phyloP scores from a whole-genome alignment of 2,329 filamentous ascomycete species.

The Metarhizium sp. region DNA sequence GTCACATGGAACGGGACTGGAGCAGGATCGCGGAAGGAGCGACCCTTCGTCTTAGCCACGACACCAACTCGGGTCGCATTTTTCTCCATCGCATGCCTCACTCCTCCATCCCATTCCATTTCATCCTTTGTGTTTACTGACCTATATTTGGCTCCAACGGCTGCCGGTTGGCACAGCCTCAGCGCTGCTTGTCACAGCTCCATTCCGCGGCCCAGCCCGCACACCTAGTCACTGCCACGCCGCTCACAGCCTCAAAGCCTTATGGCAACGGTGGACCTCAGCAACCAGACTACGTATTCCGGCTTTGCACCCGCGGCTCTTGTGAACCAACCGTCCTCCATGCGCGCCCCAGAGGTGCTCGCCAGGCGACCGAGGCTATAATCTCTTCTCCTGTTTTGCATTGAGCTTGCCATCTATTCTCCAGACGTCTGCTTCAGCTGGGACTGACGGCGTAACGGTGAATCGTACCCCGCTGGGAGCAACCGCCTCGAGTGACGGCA shows the following conservation, averaged over 20 bases:
- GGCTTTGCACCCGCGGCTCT: neutral
- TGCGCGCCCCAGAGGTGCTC: constrained; percentile 2
- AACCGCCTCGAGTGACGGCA: neutral
- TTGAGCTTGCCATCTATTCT: neutral
- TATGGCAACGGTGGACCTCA: neutral
- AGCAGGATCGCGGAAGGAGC: neutral
- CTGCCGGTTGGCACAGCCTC: neutral
- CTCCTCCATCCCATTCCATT: neutral
- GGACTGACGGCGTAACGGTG: neutral
- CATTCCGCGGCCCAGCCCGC: neutral
- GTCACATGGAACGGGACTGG: neutral
- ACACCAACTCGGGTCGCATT: neutral
- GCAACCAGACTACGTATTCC: constrained; percentile 1
- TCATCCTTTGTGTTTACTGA: neutral
- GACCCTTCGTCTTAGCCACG: neutral
- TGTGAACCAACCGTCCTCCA: neutral
- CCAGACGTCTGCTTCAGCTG: neutral
- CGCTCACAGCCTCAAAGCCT: neutral
- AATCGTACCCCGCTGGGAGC: neutral
- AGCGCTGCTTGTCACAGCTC: too few species aligned
- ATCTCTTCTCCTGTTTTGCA: neutral
- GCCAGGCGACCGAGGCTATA: neutral
- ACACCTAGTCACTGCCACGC: neutral
- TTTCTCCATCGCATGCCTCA: neutral
- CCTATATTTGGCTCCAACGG: neutral